phyloP scores from a whole-genome alignment of 495 filamentous ascomycete genomes.

The Xylaria grammica region DNA sequence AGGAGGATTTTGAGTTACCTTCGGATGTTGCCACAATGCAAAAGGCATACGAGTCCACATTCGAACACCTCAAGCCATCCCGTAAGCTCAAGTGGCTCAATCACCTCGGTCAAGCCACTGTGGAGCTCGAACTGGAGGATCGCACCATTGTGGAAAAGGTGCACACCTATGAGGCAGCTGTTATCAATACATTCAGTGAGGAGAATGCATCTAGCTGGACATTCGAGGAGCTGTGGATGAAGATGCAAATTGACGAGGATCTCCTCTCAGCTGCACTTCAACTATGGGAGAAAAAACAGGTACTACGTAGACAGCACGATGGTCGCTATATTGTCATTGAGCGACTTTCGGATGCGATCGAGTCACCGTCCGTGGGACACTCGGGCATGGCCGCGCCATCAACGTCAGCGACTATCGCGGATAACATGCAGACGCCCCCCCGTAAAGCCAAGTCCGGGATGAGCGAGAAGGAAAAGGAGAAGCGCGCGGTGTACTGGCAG shows the following conservation, averaged over 20 bases:
- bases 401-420: conserved; percentile 53
- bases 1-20: conserved; percentile 77
- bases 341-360: conserved; percentile 39
- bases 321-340: conserved; percentile 51
- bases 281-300: conserved; percentile 84
- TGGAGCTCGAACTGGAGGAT: conserved; percentile 84
- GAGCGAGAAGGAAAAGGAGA: conserved; percentile 66
- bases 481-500: conserved; percentile 82
- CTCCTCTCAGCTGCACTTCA: conserved; percentile 77
- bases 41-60: conserved; percentile 73
- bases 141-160: conserved; percentile 74
- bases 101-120: conserved; percentile 76
- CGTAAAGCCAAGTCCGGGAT: conserved; percentile 37
- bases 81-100: conserved; percentile 89
- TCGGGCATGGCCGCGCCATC: conserved; percentile 52
- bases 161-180: conserved; percentile 84
- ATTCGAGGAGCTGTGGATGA: conserved; percentile 63
- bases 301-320: conserved; percentile 66
- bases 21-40: conserved; percentile 65
- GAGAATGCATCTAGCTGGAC: conserved; percentile 55
- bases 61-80: conserved; percentile 75
- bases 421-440: conserved; percentile 39
- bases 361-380: conserved; percentile 11
- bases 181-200: conserved; percentile 83
- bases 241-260: conserved; percentile 75